Percentiles rank a stretch among this genome's conserved stretches.
Evolutionary conservation across 768 basidiomycete species (phyloP).

Genomic region (Cyathus striatus): DNA sequence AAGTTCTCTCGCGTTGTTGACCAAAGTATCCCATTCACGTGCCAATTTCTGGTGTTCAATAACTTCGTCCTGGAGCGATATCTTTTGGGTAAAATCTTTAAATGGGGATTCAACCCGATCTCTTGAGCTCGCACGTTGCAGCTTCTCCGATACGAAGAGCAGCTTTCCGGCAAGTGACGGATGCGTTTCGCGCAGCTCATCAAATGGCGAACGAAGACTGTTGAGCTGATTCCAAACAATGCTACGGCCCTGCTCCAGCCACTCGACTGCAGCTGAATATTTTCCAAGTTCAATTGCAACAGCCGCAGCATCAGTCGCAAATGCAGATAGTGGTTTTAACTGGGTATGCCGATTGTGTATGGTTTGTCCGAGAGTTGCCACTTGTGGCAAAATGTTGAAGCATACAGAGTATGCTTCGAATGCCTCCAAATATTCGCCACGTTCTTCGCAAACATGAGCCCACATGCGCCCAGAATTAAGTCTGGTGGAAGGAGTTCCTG

Average conservation of each 20-base stretch:
- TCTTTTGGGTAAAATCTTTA: constrained; percentile 1
- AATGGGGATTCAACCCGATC: not conserved
- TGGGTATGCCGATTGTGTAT: constrained; percentile 5
- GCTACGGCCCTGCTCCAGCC: constrained; percentile 17
- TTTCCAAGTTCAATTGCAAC: constrained; percentile 5
- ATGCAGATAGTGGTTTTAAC: constrained; percentile 4
- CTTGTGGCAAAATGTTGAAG: constrained; percentile 8
- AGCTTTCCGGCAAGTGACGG: constrained; percentile 5
- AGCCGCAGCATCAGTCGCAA: constrained; percentile 8
- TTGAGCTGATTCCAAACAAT: constrained; percentile 16
- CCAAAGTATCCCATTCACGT: constrained; percentile 9
- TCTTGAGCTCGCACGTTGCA: constrained; percentile 7
- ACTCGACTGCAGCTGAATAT: constrained; percentile 11
- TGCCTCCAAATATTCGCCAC: not conserved
- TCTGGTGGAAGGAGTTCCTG: constrained; percentile 2
- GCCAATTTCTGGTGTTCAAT: constrained; percentile 8
- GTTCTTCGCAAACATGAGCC: not conserved
- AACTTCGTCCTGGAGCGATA: constrained; percentile 4
- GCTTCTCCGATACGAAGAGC: constrained; percentile 3
- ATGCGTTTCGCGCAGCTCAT: constrained; percentile 6
- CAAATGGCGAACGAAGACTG: constrained; percentile 12
- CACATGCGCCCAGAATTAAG: constrained; percentile 5
- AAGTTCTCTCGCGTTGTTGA: constrained; percentile 8
- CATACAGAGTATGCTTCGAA: constrained; percentile 6
- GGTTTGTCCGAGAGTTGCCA: constrained; percentile 12